Conservation (phyloP, 1,284 basidiomycete genomes). For the Naganishia cerealis region DNA sequence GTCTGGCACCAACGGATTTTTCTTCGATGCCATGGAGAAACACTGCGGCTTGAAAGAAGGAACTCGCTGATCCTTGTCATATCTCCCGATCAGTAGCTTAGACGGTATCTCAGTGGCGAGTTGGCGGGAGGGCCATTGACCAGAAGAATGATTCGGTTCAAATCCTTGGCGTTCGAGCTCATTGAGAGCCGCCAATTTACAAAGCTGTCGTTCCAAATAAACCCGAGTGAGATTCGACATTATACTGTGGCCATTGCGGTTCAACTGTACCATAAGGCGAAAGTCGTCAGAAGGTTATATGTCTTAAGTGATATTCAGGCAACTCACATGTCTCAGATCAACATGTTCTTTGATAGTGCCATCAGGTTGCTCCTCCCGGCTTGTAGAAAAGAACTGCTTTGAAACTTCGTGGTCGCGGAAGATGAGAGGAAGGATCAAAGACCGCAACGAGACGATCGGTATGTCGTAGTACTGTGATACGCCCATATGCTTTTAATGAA, state of each 20-base stretch:
- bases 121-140: constrained; percentile 3
- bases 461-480: constrained; percentile 31
- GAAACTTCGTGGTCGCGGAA: constrained; percentile 22
- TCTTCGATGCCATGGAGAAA: constrained; percentile 41
- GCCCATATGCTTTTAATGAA: constrained; percentile 13
- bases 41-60: constrained; percentile 43
- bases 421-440: constrained; percentile 23
- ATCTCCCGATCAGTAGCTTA: constrained; percentile 12
- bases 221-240: constrained; percentile 42
- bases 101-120: constrained; percentile 17
- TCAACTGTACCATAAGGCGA: constrained; percentile 15
- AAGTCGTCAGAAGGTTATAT: background rate
- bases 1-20: constrained; percentile 40
- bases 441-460: constrained; percentile 21
- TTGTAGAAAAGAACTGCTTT: constrained; percentile 13
- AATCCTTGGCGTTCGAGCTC: constrained; percentile 20
- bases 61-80: constrained; percentile 28
- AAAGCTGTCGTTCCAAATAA: constrained; percentile 48
- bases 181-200: constrained; percentile 47
- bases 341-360: constrained; percentile 1
- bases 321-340: constrained; percentile 13
- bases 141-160: constrained; percentile 12
- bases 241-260: constrained; percentile 41
- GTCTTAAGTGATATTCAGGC: too few species aligned
- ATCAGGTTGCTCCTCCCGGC: background rate